Conservation (phyloP, 2,329 filamentous ascomycete genomes). For the Paecilomyces sp. region DNA sequence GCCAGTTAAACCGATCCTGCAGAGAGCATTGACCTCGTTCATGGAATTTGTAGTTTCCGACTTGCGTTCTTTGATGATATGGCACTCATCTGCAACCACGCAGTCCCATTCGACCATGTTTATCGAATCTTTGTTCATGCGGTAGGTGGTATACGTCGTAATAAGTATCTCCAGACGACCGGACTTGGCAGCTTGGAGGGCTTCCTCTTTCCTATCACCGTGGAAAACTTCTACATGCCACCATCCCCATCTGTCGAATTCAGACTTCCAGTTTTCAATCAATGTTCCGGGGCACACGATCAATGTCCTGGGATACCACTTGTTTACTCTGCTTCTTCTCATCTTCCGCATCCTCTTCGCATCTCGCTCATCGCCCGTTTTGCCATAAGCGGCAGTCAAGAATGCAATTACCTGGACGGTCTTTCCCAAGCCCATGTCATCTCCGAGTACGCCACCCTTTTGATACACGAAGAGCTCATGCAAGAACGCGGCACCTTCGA, state of each 20-base stretch:
- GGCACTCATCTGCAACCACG: constrained; percentile 90
- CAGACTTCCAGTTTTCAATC: constrained; percentile 85
- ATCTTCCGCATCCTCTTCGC: constrained; percentile 81
- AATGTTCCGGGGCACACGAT: constrained; percentile 85
- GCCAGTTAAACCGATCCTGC: constrained; percentile 85
- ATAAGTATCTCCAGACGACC: constrained; percentile 85
- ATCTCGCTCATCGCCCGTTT: constrained; percentile 83
- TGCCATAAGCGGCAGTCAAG: constrained; percentile 84
- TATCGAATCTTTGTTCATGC: constrained; percentile 64
- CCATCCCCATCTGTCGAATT: constrained; percentile 88
- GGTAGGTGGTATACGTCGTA: constrained; percentile 87
- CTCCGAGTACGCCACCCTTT: constrained; percentile 80
- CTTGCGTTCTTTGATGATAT: constrained; percentile 71
- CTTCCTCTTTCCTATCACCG: constrained; percentile 62
- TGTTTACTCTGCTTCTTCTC: constrained; percentile 49
- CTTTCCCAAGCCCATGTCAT: constrained; percentile 97
- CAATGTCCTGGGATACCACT: constrained; percentile 77
- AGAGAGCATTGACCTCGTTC: constrained; percentile 84
- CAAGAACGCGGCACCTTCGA: constrained; percentile 76
- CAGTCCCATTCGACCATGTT: constrained; percentile 91
- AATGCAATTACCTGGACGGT: constrained; percentile 95
- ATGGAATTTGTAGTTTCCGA: constrained; percentile 78
- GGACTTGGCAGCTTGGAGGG: constrained; percentile 63
- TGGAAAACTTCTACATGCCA: constrained; percentile 85
- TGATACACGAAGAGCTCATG: constrained; percentile 88